Percentiles rank a stretch among this genome's conserved stretches.
These are phyloP conservation scores for Coemansia sp. DNA, from an alignment of 192 early-diverging fungal species.

Conservation along the genomic window DNA sequence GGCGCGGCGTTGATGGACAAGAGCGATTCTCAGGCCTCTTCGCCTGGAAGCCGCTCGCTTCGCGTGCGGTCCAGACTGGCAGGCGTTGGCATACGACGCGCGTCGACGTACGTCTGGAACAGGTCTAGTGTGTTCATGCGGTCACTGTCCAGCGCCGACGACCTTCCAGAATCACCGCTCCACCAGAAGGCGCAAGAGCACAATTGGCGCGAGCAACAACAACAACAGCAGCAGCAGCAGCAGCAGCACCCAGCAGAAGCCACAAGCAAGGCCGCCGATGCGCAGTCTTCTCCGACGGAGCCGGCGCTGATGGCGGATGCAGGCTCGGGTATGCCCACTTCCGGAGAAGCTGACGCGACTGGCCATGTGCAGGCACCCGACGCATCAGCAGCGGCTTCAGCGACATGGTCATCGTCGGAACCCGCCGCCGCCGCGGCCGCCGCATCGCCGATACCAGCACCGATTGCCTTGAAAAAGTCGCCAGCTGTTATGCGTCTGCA, in stretches of 20 bases:
- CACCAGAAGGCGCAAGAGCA: constrained; percentile 7
- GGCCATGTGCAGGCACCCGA: neutral
- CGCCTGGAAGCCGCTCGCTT: constrained; percentile 32
- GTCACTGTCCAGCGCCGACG: constrained; percentile 39
- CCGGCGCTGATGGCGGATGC: neutral
- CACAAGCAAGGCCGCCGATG: neutral
- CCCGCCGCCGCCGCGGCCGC: neutral
- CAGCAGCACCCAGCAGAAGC: neutral
- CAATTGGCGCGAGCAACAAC: neutral
- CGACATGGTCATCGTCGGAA: neutral
- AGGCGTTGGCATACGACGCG: constrained; percentile 40
- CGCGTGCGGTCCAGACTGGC: constrained; percentile 40
- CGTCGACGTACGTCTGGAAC: constrained; percentile 50
- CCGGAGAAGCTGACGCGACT: neutral
- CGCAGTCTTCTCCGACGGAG: neutral
- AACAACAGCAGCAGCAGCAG: constrained; percentile 2
- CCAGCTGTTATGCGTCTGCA: constrained; percentile 50
- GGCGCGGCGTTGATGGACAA: neutral
- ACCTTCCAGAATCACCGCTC: constrained; percentile 18
- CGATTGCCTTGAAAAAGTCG: constrained; percentile 11
- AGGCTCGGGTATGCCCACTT: neutral
- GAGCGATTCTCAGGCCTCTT: constrained; percentile 4
- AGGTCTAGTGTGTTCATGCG: constrained; percentile 50
- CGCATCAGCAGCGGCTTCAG: neutral
- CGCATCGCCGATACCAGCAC: neutral